phyloP scores from a whole-genome alignment of 2,329 filamentous ascomycete species.

The Aspergillus sp. region DNA sequence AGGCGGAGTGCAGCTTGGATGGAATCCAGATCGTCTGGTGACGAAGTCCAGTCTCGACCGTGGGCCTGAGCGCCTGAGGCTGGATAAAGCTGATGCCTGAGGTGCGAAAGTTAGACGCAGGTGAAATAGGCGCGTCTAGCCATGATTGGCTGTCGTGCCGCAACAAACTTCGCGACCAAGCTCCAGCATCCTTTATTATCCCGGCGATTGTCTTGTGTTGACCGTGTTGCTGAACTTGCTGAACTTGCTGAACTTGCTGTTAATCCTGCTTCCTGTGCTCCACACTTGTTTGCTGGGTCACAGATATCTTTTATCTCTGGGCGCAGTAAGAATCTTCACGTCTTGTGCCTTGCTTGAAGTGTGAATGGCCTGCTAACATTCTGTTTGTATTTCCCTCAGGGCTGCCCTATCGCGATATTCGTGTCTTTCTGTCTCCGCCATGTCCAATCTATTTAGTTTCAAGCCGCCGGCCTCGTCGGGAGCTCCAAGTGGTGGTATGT shows the following conservation, averaged over 20 bases:
- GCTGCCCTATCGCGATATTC: conserved; percentile 24
- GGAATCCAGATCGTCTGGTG: conserved; percentile 11
- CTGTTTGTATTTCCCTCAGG: conserved; percentile 17
- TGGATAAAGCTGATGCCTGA: neutral
- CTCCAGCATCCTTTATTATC: neutral
- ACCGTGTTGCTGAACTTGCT: neutral
- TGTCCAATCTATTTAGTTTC: conserved; percentile 30
- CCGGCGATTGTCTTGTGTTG: conserved; percentile 5
- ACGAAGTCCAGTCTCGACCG: conserved; percentile 5
- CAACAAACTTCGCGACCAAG: conserved; percentile 7
- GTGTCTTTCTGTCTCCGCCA: conserved; percentile 22
- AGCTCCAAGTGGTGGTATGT: conserved; percentile 32
- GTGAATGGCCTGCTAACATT: conserved; percentile 8
- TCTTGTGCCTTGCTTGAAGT: neutral
- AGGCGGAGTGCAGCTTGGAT: conserved; percentile 1
- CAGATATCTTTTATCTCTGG: conserved; percentile 12
- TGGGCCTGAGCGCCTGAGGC: conserved; percentile 11
- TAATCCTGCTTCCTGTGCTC: conserved; percentile 4
- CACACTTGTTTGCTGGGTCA: conserved; percentile 5
- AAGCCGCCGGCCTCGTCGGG: conserved; percentile 34
- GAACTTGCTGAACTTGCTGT: neutral
- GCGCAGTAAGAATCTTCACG: conserved; percentile 23
- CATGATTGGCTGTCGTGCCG: conserved; percentile 7
- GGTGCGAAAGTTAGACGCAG: conserved; percentile 13
- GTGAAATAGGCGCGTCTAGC: conserved; percentile 13